Conservation (phyloP, 2,329 filamentous ascomycete species). For the Colletotrichum higginsianum region DNA sequence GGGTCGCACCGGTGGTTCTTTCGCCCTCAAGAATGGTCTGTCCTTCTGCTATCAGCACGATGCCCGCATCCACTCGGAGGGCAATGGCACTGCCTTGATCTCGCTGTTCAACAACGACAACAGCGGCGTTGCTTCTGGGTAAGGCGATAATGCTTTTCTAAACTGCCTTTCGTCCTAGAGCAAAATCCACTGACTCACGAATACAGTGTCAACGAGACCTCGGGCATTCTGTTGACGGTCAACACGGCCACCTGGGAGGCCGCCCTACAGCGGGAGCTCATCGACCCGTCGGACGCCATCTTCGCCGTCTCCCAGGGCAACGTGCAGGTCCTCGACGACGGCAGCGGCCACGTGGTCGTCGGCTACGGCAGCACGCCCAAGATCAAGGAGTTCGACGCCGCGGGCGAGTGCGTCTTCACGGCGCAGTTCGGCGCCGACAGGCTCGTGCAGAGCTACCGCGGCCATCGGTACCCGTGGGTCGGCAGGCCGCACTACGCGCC, state of each 20-base stretch:
- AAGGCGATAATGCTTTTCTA: not conserved
- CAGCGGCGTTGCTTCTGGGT: constrained; percentile 39
- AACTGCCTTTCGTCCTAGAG: no score
- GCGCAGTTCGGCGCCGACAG: constrained; percentile 59
- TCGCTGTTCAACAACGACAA: constrained; percentile 56
- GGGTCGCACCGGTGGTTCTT: constrained; percentile 30
- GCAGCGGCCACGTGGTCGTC: constrained; percentile 66
- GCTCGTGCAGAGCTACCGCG: constrained; percentile 67
- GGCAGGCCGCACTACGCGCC: constrained; percentile 55
- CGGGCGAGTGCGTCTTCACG: constrained; percentile 67
- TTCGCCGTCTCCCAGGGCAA: constrained; percentile 64
- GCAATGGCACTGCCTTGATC: constrained; percentile 45
- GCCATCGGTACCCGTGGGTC: constrained; percentile 68
- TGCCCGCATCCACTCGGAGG: constrained; percentile 48
- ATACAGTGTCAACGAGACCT: constrained; percentile 43
- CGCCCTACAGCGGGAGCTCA: constrained; percentile 45
- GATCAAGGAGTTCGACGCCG: constrained; percentile 61
- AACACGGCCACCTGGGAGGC: constrained; percentile 49
- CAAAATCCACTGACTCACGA: not conserved
- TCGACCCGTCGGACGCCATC: constrained; percentile 48
- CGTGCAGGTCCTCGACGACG: constrained; percentile 64
- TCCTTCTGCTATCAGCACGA: constrained; percentile 55
- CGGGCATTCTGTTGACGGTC: constrained; percentile 46
- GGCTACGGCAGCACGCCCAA: constrained; percentile 69
- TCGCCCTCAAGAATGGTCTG: constrained; percentile 45